Evolutionary conservation across 768 basidiomycete species (phyloP).

Genomic region (Pisolithus sp.): DNA sequence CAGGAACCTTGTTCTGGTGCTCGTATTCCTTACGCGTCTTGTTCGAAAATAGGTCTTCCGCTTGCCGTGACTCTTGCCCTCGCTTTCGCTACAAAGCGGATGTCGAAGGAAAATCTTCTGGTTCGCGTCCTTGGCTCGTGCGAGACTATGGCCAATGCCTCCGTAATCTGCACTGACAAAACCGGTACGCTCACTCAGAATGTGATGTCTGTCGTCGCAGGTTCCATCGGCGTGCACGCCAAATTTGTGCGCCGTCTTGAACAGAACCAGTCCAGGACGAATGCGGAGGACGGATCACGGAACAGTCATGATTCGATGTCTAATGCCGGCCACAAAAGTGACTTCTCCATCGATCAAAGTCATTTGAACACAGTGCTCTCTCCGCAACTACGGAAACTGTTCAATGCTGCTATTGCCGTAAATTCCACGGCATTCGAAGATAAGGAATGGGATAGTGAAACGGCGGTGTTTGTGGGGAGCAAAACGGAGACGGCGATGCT

Average conservation of each 20-base stretch:
- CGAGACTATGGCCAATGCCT: slow-evolving; percentile 98
- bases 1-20: neutral
- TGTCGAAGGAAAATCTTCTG: slow-evolving; percentile 91
- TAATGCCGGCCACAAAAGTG: slow-evolving; percentile 41
- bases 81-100: slow-evolving; percentile 96
- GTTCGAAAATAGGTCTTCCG: slow-evolving; percentile 59
- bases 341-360: slow-evolving; percentile 83
- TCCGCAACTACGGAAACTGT: slow-evolving; percentile 51
- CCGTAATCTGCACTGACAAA: slow-evolving; percentile 93
- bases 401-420: slow-evolving; percentile 83
- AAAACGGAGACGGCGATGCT: slow-evolving; percentile 95
- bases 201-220: slow-evolving; percentile 92
- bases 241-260: slow-evolving; percentile 84
- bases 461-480: slow-evolving; percentile 71
- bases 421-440: slow-evolving; percentile 97
- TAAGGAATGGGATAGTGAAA: slow-evolving; percentile 50
- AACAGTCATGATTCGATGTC: slow-evolving; percentile 25
- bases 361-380: slow-evolving; percentile 62
- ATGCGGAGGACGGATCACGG: slow-evolving; percentile 49
- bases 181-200: slow-evolving; percentile 97
- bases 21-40: neutral
- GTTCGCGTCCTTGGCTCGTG: slow-evolving; percentile 95
- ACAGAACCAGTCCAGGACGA: slow-evolving; percentile 65
- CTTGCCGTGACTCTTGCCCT: slow-evolving; percentile 94
- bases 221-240: slow-evolving; percentile 87